Conservation (phyloP, 306 rosid species). For the Corylus avellana region DNA sequence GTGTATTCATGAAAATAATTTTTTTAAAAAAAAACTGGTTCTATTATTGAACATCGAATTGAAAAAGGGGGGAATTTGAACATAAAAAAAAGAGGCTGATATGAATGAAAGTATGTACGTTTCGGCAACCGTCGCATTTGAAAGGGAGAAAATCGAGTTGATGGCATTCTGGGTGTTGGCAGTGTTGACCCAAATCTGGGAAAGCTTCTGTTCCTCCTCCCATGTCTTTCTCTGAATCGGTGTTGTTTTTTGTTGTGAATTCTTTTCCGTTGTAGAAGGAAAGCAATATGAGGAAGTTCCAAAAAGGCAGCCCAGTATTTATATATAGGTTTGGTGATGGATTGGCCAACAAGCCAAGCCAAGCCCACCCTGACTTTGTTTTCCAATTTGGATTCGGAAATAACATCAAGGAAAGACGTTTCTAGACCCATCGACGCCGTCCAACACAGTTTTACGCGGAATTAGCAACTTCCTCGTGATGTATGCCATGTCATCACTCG, state of each 20-base stretch:
- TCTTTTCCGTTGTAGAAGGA: not conserved
- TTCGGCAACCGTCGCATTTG: conserved; percentile 65
- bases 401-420: not conserved
- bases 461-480: not conserved
- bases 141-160: conserved; percentile 93
- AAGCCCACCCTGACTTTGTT: not conserved
- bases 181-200: conserved; percentile 84
- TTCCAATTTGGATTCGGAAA: not conserved
- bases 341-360: conserved; percentile 41
- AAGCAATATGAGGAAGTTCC: not conserved
- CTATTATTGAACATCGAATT: not conserved
- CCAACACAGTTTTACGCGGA: not conserved
- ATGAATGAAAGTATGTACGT: conserved; percentile 28
- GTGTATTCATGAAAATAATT: not conserved
- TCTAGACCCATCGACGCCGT: not conserved
- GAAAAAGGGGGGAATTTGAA: not conserved
- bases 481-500: not conserved
- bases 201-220: conserved; percentile 93
- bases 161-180: conserved; percentile 65
- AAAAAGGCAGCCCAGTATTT: not conserved
- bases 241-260: not conserved
- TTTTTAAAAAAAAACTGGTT: not conserved
- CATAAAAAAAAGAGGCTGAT: not conserved
- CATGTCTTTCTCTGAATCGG: conserved; percentile 34
- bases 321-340: conserved; percentile 33